Evolutionary conservation across 768 basidiomycete genomes (phyloP), one percentile per base, ranked within the genome.

Genomic region (Kockovaella imperatae): DNA sequence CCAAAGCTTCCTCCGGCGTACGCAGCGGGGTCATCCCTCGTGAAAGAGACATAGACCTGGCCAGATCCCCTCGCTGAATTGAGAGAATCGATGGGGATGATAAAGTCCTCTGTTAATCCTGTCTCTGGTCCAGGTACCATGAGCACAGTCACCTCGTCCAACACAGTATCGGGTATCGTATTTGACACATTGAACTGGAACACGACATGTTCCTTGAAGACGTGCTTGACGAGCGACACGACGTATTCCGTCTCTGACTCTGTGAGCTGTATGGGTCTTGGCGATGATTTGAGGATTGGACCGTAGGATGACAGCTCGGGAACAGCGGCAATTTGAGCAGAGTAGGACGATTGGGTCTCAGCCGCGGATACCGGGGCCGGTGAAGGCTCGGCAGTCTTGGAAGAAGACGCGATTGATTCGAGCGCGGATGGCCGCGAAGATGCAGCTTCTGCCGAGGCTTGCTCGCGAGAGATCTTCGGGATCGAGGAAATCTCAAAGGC

Each of bases 141-240:
- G 64, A 91, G 78, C 26, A 97, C 86, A 23, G 89, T 86, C 25
- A 93, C 87, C 57, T 89, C 81, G 70, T 97, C 95, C 54, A 99
- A 75, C 7, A 97, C 84, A 8, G 91, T 91, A 66, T 96, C 91
- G 4, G 88, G 84, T 46, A 99, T 77, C 17, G 95, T 99, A 72
- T 99, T 97, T 50, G 88, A 87, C 32, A 97, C 81, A 73, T 97
- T 97, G 78, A 90, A 97, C 87, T 99, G 93, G 82, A 99, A 97
- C 34, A 99, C 91, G 50, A 97, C 70, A 67, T 96, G 87, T 52
- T 89, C 87, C 68, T 82, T 83, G 79, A 89, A 99, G 49, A 96
- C 80, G 70, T 99, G 95, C 74, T 96, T 97, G 72, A 95, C 87
- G 59, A 87, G 87, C 8, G 85, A 82, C 39, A 96, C 93, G 65